Percentiles rank a stretch among this genome's conserved stretches.
Evolutionary conservation across 495 filamentous ascomycete species (phyloP).

Genomic region (Coniosporium apollinis): DNA sequence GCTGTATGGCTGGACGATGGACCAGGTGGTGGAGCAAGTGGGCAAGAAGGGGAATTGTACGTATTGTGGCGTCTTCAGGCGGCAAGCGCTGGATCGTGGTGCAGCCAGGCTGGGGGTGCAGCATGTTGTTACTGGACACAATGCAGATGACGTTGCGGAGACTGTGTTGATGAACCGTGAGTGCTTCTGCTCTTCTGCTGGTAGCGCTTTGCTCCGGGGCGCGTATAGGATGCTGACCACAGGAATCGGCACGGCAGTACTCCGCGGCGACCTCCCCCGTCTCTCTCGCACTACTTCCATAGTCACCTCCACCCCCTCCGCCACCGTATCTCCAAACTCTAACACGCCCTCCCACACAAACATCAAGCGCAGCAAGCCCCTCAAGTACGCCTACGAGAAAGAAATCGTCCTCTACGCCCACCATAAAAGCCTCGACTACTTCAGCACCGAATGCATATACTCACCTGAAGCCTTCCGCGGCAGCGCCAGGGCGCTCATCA

Average conservation of each 20-base stretch:
- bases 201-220: too few species aligned
- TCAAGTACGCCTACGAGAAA: conserved; percentile 98
- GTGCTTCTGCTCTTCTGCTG: conserved; percentile 1
- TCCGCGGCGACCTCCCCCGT: conserved; percentile 77
- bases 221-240: too few species aligned
- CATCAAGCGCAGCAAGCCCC: conserved; percentile 82
- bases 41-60: conserved; percentile 99
- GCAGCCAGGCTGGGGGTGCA: conserved; percentile 73
- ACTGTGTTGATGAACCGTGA: conserved; percentile 82
- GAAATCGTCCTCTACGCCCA: conserved; percentile 96
- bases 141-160: conserved; percentile 96
- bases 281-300: conserved; percentile 85
- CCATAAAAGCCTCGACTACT: conserved; percentile 92
- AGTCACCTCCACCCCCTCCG: conserved; percentile 43
- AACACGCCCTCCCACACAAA: conserved; percentile 16
- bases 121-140: conserved; percentile 95
- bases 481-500: conserved; percentile 78
- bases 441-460: conserved; percentile 96
- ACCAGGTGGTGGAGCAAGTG: conserved; percentile 86
- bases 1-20: conserved; percentile 98
- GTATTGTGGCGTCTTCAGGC: conserved; percentile 90
- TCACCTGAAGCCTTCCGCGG: conserved; percentile 96
- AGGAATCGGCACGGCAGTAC: too few species aligned
- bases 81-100: conserved; percentile 86
- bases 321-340: conserved; percentile 36